Evolutionary conservation across 495 filamentous ascomycete species (phyloP), one percentile per base, ranked within the genome.

Genomic region (Rostrohypoxylon terebratum): DNA sequence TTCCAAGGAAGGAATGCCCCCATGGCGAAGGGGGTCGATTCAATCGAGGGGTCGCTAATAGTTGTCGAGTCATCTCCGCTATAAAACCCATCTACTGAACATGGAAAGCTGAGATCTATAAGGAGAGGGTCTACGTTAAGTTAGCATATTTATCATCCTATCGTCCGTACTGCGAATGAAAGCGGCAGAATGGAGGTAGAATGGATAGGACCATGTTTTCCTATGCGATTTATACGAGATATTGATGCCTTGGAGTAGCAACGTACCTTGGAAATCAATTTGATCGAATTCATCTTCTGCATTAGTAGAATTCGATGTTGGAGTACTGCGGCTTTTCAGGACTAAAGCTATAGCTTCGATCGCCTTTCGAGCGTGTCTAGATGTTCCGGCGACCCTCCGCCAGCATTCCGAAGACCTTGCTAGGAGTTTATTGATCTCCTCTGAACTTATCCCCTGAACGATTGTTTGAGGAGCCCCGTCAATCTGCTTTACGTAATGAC

Each of bases 401-500:
- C 76, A 77, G 40, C 68, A 72, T 0, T 25, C 57, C 20, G 40
- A 33, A 1, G 76, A 74, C 47, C 42, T 58, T 10, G 20, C 20
- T 36, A 77, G 60, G 9, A 75, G 51, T 18, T 74, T 42, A 47
- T 10, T 74, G 10, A 74, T 48, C 11, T 72, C 69, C 13, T 69
- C 33, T 38, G 31, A 33, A 31, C 44, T 59, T 21, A 33, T 62
- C 16, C 59, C 42, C 25, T 73, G 62, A 20, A 72, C 45, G 11
- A 38, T 47, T 16, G 62, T 63, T 38, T 51, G 6, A 5, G 71
- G 61, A 6, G 11, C 63, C 50, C 38, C 25, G 55, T 33, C n/a
- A 16, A 63, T 45, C 31, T 69, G 74, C 44, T 77, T 71, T 4
- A 81, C n/a, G 61, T 78, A 78, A 34, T 78, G 74, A 65, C 81